phyloP scores from a whole-genome alignment of 257 asterid genomes.

The Knoxia roxburghii region DNA sequence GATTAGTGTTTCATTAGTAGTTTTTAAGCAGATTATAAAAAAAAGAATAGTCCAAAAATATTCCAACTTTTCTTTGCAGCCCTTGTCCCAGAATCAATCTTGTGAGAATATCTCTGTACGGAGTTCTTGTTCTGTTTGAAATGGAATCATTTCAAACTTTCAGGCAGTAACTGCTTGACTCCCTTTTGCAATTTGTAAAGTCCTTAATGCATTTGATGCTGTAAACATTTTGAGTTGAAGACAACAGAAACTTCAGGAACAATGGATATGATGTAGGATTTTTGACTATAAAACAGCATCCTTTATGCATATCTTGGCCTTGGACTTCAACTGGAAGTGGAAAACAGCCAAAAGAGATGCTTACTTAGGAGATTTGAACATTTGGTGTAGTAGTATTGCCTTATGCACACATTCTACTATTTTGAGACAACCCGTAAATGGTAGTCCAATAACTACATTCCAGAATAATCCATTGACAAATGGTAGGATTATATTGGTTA shows the following conservation, averaged over 20 bases:
- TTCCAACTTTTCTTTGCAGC: slow-evolving; percentile 9
- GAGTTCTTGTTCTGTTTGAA: neutral
- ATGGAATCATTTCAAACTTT: slow-evolving; percentile 7
- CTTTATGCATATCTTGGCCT: neutral
- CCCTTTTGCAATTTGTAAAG: neutral
- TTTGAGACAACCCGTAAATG: too few species aligned
- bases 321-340: neutral
- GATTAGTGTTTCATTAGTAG: neutral
- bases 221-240: neutral
- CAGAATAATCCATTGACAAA: too few species aligned
- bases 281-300: neutral
- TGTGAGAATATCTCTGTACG: neutral
- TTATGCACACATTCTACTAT: too few species aligned
- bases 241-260: neutral
- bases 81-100: slow-evolving; percentile 10
- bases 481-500: too few species aligned
- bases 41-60: neutral
- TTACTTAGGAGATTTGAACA: neutral
- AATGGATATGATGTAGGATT: too few species aligned
- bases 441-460: too few species aligned
- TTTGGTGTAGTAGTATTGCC: too few species aligned
- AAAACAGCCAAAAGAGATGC: neutral
- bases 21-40: neutral
- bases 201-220: neutral
- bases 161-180: slow-evolving; percentile 3